phyloP scores from a whole-genome alignment of 2,329 filamentous ascomycete genomes.

The Clarireedia monteithiana region DNA sequence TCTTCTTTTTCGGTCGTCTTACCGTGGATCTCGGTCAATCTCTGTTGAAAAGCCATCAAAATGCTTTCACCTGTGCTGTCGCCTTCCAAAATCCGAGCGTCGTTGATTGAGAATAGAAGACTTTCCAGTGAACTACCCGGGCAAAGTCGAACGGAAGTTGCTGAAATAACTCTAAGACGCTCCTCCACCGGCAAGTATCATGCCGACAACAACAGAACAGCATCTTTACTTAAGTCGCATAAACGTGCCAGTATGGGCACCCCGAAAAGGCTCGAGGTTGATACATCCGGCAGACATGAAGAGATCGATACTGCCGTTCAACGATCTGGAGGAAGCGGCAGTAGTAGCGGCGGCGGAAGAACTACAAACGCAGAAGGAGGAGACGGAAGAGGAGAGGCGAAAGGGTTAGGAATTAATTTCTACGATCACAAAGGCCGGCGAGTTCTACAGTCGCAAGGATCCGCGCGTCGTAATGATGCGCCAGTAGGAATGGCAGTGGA shows the following conservation, averaged over 20 bases:
- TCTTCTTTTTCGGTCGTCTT: too few species aligned
- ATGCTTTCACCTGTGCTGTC: too few species aligned
- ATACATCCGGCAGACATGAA: background rate
- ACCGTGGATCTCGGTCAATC: too few species aligned
- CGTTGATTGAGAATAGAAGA: background rate
- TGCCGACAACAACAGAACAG: background rate
- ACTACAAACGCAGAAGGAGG: too few species aligned
- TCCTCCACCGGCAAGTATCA: background rate
- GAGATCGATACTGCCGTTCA: background rate
- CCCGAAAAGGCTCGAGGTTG: background rate
- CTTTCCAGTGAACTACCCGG: background rate
- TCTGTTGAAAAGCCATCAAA: too few species aligned
- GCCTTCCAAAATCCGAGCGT: background rate
- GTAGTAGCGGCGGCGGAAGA: too few species aligned
- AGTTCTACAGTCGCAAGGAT: background rate
- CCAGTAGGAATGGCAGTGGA: background rate
- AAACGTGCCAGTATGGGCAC: background rate
- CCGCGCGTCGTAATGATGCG: background rate
- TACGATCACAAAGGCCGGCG: slow-evolving; percentile 10
- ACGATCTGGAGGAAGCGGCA: background rate
- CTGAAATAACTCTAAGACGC: background rate
- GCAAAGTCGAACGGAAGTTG: background rate
- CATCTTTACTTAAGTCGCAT: background rate
- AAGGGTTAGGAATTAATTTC: slow-evolving; percentile 14
- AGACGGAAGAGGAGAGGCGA: too few species aligned